Base-by-base conservation (phyloP, 257 asterid genomes). In the Petrea volubilis region DNA sequence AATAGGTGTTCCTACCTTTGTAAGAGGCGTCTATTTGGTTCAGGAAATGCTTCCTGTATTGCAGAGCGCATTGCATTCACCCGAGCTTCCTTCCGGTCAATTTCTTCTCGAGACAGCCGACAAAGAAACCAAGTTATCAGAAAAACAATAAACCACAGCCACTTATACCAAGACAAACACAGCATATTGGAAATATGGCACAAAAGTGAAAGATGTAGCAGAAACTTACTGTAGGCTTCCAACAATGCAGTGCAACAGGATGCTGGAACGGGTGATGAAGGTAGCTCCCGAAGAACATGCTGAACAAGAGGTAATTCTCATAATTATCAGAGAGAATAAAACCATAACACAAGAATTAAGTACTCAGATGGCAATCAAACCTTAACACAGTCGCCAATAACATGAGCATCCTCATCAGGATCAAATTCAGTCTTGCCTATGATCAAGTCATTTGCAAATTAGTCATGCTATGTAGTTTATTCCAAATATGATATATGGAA, bases 201-300 rank as follows among this genome's bases (percentile, higher is more conserved):
- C 21, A 65, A 65, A 46, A 63, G 36, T 18, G 41, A 60, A 47
- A 61, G 44, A 63, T 31, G 51, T 60, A 50, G 71, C 59, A 60
- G 51, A 59, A 71, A 78, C 92, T 79, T 75, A 95, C 99, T 90
- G 79, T 81, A 90, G 76, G 98, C 95, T 79, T 95, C 99, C 85
- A 95, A 78, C 84, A 95, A 79, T 23, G 99, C 97, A 49, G 90
- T 85, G 84, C 99, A 95, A 82, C 99, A 92, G 64, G 99, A 88
- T 46, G 94, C 98, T 70, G 99, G 99, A 72, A 95, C 99, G 8
- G 99, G 99, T 51, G 99, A 95, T 64, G 99, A 95, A 70, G 99
- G 99, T 56, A 95, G 88, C 88, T 95, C 98, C 33, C 99, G 92
- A 70, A 95, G 98, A 75, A 95, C 92, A 85, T 90, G 97, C 99